Conservation (phyloP, 345 rosid genomes). For the Linum tenue region DNA sequence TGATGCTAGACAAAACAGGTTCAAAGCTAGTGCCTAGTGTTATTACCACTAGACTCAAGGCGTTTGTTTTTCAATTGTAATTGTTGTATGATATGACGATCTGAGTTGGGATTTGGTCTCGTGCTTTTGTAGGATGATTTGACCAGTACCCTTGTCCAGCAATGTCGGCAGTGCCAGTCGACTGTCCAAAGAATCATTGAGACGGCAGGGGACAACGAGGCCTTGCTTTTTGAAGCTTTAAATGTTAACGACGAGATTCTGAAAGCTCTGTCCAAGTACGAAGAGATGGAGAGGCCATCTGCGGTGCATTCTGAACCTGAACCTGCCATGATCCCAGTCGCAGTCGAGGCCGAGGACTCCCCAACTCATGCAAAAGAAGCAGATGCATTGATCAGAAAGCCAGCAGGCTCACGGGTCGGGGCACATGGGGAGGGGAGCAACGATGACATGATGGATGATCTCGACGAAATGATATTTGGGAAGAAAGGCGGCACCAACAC, state of each 20-base stretch:
- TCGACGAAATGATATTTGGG: constrained; percentile 92
- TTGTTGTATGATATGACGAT: background rate
- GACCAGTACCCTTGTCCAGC: constrained; percentile 59
- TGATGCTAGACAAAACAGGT: background rate
- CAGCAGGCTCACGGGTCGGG: constrained; percentile 49
- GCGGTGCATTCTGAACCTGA: constrained; percentile 39
- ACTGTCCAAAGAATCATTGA: constrained; percentile 70
- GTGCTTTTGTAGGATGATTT: constrained; percentile 54
- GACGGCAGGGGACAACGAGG: constrained; percentile 73
- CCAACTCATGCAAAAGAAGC: constrained; percentile 46
- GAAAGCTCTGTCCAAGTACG: constrained; percentile 62
- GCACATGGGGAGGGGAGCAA: constrained; percentile 41
- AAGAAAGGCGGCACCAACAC: constrained; percentile 48
- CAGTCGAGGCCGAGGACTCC: constrained; percentile 75
- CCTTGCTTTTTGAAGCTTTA: constrained; percentile 80
- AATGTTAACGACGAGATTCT: constrained; percentile 86
- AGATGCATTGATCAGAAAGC: constrained; percentile 66
- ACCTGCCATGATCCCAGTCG: constrained; percentile 83
- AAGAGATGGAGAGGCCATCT: constrained; percentile 53
- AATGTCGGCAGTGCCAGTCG: constrained; percentile 57
- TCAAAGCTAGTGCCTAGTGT: background rate
- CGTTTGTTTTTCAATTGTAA: background rate
- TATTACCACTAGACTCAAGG: background rate
- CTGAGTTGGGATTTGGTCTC: background rate
- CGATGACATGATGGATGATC: constrained; percentile 93